Base-by-base conservation (phyloP, 164 flowering plant genomes). In the Liquidambar formosana region DNA sequence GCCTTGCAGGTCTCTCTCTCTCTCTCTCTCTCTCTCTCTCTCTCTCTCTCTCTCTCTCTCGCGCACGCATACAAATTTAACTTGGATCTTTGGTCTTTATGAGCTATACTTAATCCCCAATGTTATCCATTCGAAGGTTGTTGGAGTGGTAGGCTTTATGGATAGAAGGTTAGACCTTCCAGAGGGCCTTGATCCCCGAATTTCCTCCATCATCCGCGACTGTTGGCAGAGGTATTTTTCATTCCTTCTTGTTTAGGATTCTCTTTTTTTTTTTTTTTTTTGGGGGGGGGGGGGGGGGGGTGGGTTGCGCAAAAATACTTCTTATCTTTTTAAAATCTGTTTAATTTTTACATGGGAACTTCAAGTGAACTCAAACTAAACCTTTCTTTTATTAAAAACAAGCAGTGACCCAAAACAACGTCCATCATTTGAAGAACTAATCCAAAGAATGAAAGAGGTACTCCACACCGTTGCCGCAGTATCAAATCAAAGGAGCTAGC, bases 71-170 rank as follows among this genome's bases (percentile, higher is more conserved):
- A 27, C 43, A 25, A 61, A 18, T 61, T 21, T 27, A 64, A 13
- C 4, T 33, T 2, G 41, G 41, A 2, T 33, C 41, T 33, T 33
- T 33, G 6, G 62, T 0, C 16, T 49, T 49, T 25, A 44, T 26
- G 21, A 44, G 44, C 48, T 48, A 16, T 9, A 21, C 10, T 57
- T 23, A 54, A 54, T 19, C 8, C 8, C 25, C 26, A 14, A 44
- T 68, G 9, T 56, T 6, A 69, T 48, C 10, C 19, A 46, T 70
- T 43, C 28, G 49, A 72, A 93, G 97, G 92, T 90, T 49, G 93
- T 91, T 58, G 98, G 95, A 66, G 85, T 88, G 5, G 98, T 93
- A 14, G 98, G 97, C 61, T 91, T 91, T 82, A 88, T 88, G 95
- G 88, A 89, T 45, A 86, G 89, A 59, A 79, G 98, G 67, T 74